A percentile compares a stretch with the other conserved stretches of the same genome.
Conservation (phyloP, 768 basidiomycete genomes). For the Suillus hirtellus region DNA sequence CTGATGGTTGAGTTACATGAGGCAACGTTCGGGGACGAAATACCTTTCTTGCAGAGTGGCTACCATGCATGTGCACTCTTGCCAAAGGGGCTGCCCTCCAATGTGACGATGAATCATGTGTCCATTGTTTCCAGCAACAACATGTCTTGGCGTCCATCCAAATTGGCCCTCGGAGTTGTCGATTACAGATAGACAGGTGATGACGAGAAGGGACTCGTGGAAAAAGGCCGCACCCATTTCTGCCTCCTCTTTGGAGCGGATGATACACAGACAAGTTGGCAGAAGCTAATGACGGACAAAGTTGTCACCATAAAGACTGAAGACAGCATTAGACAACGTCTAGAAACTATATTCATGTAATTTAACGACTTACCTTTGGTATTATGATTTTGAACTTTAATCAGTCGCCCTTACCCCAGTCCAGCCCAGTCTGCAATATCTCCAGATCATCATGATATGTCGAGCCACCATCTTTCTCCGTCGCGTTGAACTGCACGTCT, state of each 20-base stretch:
- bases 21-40: background rate
- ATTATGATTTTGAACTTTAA: no score
- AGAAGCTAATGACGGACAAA: constrained; percentile 17
- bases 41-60: background rate
- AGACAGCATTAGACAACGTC: constrained; percentile 10
- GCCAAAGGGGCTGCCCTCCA: background rate
- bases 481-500: no score
- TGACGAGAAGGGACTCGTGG: constrained; percentile 15
- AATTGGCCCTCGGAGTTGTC: constrained; percentile 22
- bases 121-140: background rate
- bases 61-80: background rate
- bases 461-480: no score
- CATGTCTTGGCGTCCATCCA: background rate
- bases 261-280: constrained; percentile 10
- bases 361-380: constrained; percentile 19
- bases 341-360: constrained; percentile 4
- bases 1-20: background rate
- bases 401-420: no score
- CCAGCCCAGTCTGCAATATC: no score
- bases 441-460: no score
- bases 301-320: constrained; percentile 21
- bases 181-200: constrained; percentile 22
- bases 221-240: constrained; percentile 16
- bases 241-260: constrained; percentile 20
- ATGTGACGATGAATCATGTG: background rate